Evolutionary conservation across 495 filamentous ascomycete genomes (phyloP), one percentile per base, ranked within the genome.

Genomic region (Penicillium maclennaniae): DNA sequence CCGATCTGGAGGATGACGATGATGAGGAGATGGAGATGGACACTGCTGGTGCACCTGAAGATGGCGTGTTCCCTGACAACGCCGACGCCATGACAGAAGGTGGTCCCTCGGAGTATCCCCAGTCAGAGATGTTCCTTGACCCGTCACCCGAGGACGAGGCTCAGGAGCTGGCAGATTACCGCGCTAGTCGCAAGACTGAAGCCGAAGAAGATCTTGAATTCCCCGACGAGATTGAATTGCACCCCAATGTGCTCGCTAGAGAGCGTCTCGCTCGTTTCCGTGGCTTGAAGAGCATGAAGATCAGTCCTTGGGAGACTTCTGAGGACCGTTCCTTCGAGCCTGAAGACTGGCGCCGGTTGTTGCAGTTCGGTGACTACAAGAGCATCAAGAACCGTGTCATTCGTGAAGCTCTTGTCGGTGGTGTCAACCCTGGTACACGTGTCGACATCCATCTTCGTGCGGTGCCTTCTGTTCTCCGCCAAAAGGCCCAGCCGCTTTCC

Each of bases 191-290:
- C 51, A 79, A 81, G 26, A 83, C 80, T 21, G 91, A 96, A 58
- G 89, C 84, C 19, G 77, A 88, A 47, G 92, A 97, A 20, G 92
- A 98, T 64, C 79, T 87, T 16, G 92, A 97, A 59, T 98, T 97
- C 72, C 93, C 93, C 5, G 93, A 98, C 54, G 93, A 98, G 69
- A 92, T 97, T 60, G 93, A 98, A 67, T 78, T 98, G 39, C 89
- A 87, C 58, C 93, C 95, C 0, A 84, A 92, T 45, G 90, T 92
- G 2, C 76, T 88, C 38, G 93, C 92, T 3, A 75, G 89, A 39
- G 93, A 98, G 69, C 80, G 93, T 4, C 73, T 97, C 43, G 81
- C 87, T 14, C 81, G 87, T 45, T 98, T 95, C 71, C 74, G 93
- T 63, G 93, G 93, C 16, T 70, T 98, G 48, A 97, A 96, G 77